Base-by-base conservation (phyloP, 1,139 yeast genomes). In the Candida anutae region DNA sequence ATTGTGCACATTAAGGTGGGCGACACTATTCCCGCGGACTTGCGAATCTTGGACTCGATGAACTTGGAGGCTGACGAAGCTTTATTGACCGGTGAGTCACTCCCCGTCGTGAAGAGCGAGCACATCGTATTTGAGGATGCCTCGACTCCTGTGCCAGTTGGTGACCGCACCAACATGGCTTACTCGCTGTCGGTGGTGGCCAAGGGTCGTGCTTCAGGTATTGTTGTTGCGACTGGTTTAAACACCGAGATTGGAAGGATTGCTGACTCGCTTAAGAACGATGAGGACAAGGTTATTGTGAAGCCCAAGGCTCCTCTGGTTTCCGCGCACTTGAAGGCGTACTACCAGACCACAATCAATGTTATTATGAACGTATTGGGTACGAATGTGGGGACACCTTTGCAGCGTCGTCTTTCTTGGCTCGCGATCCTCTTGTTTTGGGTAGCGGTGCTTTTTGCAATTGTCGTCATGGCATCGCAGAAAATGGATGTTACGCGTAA, bases 1-100 rank as follows among this genome's bases (percentile, higher is more conserved):
- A 50, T 81, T 29, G 74, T 80, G 22, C 58, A 62, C 33, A 64
- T 81, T 31, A 67, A 65, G 39, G 83, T 78, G 22, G 94, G 93
- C 30, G 93, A 81, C 47, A 80, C 88, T 2, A 60, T 81, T 25
- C 93, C 93, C 12, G 90, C 90, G 4, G 93, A 81, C 48, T 48
- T 79, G 34, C 62, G 93, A 37, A 59, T 81, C 27, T 40, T 76
- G 28, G 77, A 71, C 23, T 47, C 71, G 28, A 67, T 72, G 58
- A 81, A 81, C 50, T 74, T 81, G 39, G 93, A 81, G 50, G 73
- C 87, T 6, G 93, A 81, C 46, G 93, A 81, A 50, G 88, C 93
- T 6, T 59, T 81, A 29, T 64, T 81, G 32, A 81, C 90, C 3
- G 94, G 93, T 34, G 94, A 82, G 51, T 79, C 90, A 1, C 57